Base-by-base conservation (phyloP, 2,329 filamentous ascomycete genomes). In the Aspergillus ustus region DNA sequence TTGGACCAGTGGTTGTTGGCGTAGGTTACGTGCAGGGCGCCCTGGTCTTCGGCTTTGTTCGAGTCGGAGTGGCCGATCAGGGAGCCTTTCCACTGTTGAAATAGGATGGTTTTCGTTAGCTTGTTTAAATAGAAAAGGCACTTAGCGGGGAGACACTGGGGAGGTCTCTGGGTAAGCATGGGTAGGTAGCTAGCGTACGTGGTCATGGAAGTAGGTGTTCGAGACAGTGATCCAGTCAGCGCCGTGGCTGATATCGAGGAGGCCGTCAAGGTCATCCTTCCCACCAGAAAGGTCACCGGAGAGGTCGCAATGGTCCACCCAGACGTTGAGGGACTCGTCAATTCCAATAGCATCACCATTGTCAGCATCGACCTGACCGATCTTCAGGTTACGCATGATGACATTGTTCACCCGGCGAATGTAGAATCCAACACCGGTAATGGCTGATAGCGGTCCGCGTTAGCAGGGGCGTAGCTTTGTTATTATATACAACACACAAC, bases 201-300 rank as follows among this genome's bases (percentile, higher is more conserved):
- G 85, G 75, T 85, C 83, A 73, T 85, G 84, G 65, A 85, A 66
- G 72, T 78, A 81, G 64, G 72, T 74, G 76, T 84, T 83, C 65
- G 80, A 82, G 63, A 89, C 78, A 64, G 83, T 77, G 28, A 78
- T 73, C 69, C 79, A 90, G 77, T 90, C 87, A 7, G 83, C 79
- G 49, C 80, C 89, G 75, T 89, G 88, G 53, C 83, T 89, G 53
- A 86, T 77, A 68, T 91, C 89, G 51, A 87, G 76, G 1, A 91
- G 83, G 28, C 89, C 88, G 59, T 91, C 89, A 70, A 89, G 90
- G 78, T 84, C 89, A 78, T 91, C 87, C 78, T 91, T 91, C 79
- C 82, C 86, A 70, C 85, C 80, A 67, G 82, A 78, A 45, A 73
- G 71, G 75, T 89, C 84, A 20, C 85, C 86, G 5, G 83, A 87